phyloP scores from a whole-genome alignment of 305 asterid species.

The Nicotiana rustica region DNA sequence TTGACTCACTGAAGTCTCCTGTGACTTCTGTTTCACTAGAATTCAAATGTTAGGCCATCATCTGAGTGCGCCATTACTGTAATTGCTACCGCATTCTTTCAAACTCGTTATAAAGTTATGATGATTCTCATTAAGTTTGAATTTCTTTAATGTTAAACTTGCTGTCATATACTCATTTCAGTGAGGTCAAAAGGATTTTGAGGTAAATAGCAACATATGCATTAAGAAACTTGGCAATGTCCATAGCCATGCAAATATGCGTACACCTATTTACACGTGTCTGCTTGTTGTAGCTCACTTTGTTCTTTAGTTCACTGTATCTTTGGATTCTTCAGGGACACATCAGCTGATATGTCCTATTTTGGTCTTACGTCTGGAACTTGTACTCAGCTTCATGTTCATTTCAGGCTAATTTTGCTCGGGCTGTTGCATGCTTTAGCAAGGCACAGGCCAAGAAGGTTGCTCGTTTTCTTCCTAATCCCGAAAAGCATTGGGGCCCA shows the following conservation, averaged over 20 bases:
- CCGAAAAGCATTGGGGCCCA: constrained; percentile 96
- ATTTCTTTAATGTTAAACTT: not conserved
- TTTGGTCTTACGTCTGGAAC: not conserved
- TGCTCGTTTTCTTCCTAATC: constrained; percentile 90
- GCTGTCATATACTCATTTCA: not conserved
- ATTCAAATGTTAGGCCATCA: constrained; percentile 9
- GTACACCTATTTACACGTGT: not conserved
- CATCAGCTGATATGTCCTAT: not conserved
- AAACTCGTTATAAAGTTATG: not conserved
- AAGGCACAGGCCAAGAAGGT: constrained; percentile 93
- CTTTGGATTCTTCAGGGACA: not conserved
- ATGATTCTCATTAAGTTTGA: not conserved
- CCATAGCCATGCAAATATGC: not conserved
- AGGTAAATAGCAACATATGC: not conserved
- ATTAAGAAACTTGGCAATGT: not conserved
- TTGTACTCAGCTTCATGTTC: not conserved
- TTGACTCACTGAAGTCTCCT: not conserved
- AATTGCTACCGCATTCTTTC: not conserved
- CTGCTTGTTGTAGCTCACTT: not conserved
- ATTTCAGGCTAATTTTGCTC: constrained; percentile 84
- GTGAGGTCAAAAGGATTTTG: not conserved
- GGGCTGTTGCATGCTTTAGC: constrained; percentile 88
- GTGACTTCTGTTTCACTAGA: not conserved
- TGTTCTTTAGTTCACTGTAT: no score
- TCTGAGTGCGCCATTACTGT: no score